phyloP scores from a whole-genome alignment of 495 filamentous ascomycete genomes.

The Talaromyces wortmannii region DNA sequence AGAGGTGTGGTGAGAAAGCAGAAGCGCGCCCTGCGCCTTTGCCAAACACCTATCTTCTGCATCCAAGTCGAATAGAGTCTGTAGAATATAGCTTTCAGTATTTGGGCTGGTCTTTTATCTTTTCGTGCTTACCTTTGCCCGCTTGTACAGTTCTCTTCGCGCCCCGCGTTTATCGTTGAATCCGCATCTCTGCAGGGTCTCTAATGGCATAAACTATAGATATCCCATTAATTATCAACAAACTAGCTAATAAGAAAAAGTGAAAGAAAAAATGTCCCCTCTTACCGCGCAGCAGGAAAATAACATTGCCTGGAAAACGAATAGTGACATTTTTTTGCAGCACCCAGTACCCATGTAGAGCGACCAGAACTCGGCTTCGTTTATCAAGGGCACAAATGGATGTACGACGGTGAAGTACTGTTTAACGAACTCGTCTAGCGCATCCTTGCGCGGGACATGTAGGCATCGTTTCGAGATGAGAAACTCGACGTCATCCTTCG shows the following conservation, averaged over 20 bases:
- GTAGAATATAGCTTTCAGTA: neutral
- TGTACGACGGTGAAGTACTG: conserved; percentile 43
- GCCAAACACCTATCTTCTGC: conserved; percentile 20
- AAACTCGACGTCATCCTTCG: conserved; percentile 35
- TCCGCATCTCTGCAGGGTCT: conserved; percentile 31
- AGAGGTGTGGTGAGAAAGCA: conserved; percentile 34
- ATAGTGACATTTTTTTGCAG: conserved; percentile 29
- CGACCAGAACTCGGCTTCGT: conserved; percentile 43
- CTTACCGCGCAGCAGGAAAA: conserved; percentile 40
- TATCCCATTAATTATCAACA: too few relatives aligned
- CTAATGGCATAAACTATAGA: conserved; percentile 30
- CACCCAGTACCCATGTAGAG: conserved; percentile 17
- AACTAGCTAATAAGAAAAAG: neutral
- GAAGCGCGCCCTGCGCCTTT: conserved; percentile 34
- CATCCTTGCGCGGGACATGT: conserved; percentile 25
- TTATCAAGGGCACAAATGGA: conserved; percentile 35
- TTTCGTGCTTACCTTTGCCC: conserved; percentile 25
- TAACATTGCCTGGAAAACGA: conserved; percentile 41
- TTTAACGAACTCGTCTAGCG: conserved; percentile 35
- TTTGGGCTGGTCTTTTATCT: too few relatives aligned
- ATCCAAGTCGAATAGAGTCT: conserved; percentile 22
- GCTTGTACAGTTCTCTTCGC: conserved; percentile 32
- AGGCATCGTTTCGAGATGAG: conserved; percentile 36
- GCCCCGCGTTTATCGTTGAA: conserved; percentile 35
- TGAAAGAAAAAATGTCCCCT: neutral